Conservation (phyloP, 2,329 filamentous ascomycete genomes). For the Diplodia scrobiculata region DNA sequence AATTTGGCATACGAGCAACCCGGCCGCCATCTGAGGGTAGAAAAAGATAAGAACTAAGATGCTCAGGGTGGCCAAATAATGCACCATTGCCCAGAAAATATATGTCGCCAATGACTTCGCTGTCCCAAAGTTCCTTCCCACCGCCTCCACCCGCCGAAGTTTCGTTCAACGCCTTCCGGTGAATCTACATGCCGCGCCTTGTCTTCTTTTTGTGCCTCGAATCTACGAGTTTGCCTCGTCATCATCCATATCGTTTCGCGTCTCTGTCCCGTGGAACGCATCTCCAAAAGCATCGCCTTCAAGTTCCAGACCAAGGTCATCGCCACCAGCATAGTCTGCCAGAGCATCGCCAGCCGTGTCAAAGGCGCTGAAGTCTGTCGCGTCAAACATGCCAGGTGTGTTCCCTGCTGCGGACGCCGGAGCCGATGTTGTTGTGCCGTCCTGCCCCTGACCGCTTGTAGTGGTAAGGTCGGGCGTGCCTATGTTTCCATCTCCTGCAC, state of each 20-base stretch:
- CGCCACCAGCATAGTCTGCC: constrained; percentile 42
- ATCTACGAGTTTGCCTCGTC: constrained; percentile 15
- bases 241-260: constrained; percentile 33
- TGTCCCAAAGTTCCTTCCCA: neutral
- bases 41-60: constrained; percentile 1
- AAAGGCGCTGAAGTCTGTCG: constrained; percentile 43
- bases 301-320: constrained; percentile 43
- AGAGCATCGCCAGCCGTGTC: constrained; percentile 47
- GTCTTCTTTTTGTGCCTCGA: neutral
- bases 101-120: constrained; percentile 4
- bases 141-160: neutral
- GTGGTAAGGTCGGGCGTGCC: constrained; percentile 3
- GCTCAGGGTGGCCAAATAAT: constrained; percentile 5
- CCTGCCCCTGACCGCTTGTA: neutral
- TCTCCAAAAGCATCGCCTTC: constrained; percentile 47
- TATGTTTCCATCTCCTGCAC: constrained; percentile 15
- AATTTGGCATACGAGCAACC: neutral
- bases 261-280: constrained; percentile 46
- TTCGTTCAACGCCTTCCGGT: constrained; percentile 4
- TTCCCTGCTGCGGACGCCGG: constrained; percentile 36
- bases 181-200: neutral
- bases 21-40: neutral
- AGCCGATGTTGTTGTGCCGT: constrained; percentile 15
- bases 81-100: constrained; percentile 12
- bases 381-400: constrained; percentile 43